These are phyloP conservation scores for Hansenula lynferdii DNA, from an alignment of 1,139 yeast genomes.

Conservation along the genomic window DNA sequence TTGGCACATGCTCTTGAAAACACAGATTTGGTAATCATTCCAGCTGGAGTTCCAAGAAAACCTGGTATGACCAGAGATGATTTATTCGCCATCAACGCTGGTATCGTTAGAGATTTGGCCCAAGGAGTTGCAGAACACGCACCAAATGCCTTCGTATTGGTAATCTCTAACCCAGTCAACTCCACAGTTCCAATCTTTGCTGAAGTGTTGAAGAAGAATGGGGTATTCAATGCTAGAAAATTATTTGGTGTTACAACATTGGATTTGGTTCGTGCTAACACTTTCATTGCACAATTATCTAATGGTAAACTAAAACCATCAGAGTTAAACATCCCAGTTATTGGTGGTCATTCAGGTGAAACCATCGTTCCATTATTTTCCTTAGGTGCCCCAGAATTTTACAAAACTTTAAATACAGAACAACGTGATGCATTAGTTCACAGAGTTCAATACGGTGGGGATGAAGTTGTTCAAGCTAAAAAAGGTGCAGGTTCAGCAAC, in stretches of 20 bases:
- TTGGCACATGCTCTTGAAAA: conserved; percentile 56
- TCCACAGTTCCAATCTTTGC: conserved; percentile 93
- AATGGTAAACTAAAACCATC: conserved; percentile 40
- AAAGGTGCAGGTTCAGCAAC: conserved; percentile 95
- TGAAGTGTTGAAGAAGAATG: conserved; percentile 72
- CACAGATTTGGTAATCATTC: conserved; percentile 78
- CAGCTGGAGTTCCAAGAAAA: conserved; percentile 97
- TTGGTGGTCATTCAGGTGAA: conserved; percentile 97
- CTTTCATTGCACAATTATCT: conserved; percentile 62
- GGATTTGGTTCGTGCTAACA: conserved; percentile 85
- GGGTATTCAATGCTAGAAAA: conserved; percentile 72
- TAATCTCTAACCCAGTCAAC: conserved; percentile 95
- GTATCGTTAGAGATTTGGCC: conserved; percentile 81
- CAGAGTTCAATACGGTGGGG: conserved; percentile 96
- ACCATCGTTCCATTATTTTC: conserved; percentile 90
- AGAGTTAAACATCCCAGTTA: conserved; percentile 69
- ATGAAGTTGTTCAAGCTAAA: conserved; percentile 94
- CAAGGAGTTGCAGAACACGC: conserved; percentile 69
- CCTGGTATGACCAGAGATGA: conserved; percentile 99
- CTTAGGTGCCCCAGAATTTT: conserved; percentile 47
- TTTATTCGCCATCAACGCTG: conserved; percentile 88
- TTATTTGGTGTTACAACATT: conserved; percentile 91
- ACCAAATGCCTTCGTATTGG: conserved; percentile 70
- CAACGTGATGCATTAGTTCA: conserved; percentile 66
- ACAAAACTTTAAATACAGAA: conserved; percentile 44